phyloP scores from a whole-genome alignment of 441 rosid species.

The Pelargonium australe region DNA sequence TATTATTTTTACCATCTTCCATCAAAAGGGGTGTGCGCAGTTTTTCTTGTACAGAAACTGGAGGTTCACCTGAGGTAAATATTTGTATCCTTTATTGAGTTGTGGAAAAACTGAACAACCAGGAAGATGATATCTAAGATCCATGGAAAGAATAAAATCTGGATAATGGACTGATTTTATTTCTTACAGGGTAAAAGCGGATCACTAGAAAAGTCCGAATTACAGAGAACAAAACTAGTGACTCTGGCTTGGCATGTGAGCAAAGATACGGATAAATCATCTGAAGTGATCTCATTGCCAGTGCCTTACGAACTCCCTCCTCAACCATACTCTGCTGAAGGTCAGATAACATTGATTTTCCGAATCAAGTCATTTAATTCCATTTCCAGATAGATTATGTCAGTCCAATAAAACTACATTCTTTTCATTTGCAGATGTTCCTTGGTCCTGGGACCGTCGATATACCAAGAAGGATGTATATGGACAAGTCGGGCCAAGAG shows the following conservation, averaged over 20 bases:
- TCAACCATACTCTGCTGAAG: slow-evolving; percentile 58
- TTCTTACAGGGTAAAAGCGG: slow-evolving; percentile 25
- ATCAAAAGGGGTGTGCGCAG: slow-evolving; percentile 22
- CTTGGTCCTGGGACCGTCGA: slow-evolving; percentile 89
- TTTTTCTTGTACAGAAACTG: slow-evolving; percentile 55
- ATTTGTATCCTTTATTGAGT: not conserved
- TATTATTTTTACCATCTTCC: slow-evolving; percentile 56
- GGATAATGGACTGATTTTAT: not conserved
- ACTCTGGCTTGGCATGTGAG: slow-evolving; percentile 60
- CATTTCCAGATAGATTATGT: too few species aligned
- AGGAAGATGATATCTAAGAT: too few species aligned
- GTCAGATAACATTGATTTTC: slow-evolving; percentile 24
- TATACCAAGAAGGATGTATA: slow-evolving; percentile 72
- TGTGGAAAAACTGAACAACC: not conserved
- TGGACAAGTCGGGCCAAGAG: slow-evolving; percentile 86
- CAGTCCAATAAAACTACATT: slow-evolving; percentile 6
- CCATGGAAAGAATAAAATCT: too few species aligned
- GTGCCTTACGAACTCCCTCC: slow-evolving; percentile 88
- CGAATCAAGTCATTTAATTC: too few species aligned
- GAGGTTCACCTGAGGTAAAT: slow-evolving; percentile 32
- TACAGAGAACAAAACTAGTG: slow-evolving; percentile 39
- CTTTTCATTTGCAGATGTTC: slow-evolving; percentile 49
- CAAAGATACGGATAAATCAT: slow-evolving; percentile 25
- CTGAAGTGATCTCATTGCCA: slow-evolving; percentile 53
- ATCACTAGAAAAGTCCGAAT: slow-evolving; percentile 20